These are phyloP conservation scores for Tricholoma hemisulphureum DNA, from an alignment of 768 basidiomycete genomes.

Conservation along the genomic window DNA sequence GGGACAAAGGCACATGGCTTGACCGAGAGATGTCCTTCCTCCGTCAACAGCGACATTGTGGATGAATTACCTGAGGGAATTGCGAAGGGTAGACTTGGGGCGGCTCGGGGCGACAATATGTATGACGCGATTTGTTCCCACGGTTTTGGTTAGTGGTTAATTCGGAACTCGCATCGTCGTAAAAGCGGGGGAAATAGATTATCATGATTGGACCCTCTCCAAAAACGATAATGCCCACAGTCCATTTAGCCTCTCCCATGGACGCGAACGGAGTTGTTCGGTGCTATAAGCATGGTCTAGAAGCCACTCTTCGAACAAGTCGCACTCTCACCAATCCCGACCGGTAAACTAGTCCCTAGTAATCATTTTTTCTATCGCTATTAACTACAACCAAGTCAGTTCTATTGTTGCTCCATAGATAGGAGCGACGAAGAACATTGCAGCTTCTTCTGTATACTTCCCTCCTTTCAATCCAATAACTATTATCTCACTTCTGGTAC, in stretches of 20 bases:
- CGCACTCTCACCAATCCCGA: constrained; percentile 27
- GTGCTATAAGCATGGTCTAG: constrained; percentile 32
- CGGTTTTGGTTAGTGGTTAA: no score
- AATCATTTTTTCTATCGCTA: not conserved
- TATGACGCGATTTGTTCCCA: no score
- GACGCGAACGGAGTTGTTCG: constrained; percentile 30
- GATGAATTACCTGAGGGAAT: no score
- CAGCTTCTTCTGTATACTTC: constrained; percentile 37
- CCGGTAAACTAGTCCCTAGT: constrained; percentile 30
- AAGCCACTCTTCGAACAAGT: constrained; percentile 26
- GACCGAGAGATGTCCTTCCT: no score
- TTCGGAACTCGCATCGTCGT: no score
- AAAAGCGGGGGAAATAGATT: no score
- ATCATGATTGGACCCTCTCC: no score
- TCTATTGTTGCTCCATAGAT: constrained; percentile 37
- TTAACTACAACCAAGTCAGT: constrained; percentile 21
- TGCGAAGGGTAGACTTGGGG: no score
- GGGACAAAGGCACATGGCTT: no score
- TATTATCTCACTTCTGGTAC: not conserved
- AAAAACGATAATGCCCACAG: constrained; percentile 6
- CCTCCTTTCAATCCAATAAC: not conserved
- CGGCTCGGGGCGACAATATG: no score
- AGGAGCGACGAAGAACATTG: constrained; percentile 25
- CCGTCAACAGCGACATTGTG: no score
- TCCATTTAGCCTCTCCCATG: constrained; percentile 23